These are phyloP conservation scores for Salix caprea DNA, from an alignment of 345 rosid species.

Conservation along the genomic window DNA sequence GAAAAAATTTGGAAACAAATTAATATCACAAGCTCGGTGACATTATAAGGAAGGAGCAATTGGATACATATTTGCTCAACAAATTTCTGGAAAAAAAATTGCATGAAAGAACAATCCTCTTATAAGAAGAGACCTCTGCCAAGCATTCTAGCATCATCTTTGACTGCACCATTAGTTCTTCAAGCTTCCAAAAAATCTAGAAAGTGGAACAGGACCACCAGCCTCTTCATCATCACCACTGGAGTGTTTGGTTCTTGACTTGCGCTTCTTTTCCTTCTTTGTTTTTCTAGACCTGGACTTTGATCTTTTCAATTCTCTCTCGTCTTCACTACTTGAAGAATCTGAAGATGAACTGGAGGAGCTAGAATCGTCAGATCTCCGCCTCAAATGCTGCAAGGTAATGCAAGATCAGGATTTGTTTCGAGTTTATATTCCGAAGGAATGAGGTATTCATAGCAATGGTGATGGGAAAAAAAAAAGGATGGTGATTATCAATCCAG, in stretches of 20 bases:
- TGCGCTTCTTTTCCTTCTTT: conserved; percentile 70
- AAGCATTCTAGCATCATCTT: conserved; percentile 13
- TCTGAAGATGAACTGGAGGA: conserved; percentile 67
- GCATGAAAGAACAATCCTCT: background rate
- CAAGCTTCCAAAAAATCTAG: conserved; percentile 74
- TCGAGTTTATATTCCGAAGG: background rate
- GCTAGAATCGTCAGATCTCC: conserved; percentile 51
- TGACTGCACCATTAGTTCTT: conserved; percentile 41
- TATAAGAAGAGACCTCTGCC: conserved; percentile 4
- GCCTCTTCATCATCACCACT: conserved; percentile 43
- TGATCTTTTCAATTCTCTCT: conserved; percentile 62
- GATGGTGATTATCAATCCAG: background rate
- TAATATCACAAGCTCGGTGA: conserved; percentile 17
- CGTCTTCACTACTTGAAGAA: conserved; percentile 73
- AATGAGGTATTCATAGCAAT: background rate
- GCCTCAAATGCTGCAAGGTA: conserved; percentile 63
- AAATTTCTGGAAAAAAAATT: background rate
- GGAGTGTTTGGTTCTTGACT: conserved; percentile 52
- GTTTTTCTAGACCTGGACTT: conserved; percentile 71
- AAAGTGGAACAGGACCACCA: conserved; percentile 83
- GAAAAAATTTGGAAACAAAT: background rate
- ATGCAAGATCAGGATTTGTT: conserved; percentile 3
- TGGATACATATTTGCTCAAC: background rate
- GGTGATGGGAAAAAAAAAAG: background rate
- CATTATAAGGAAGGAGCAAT: background rate